Evolutionary conservation across 1,284 basidiomycete species (phyloP), one percentile per base, ranked within the genome.

Genomic region (Vanrija humicola): DNA sequence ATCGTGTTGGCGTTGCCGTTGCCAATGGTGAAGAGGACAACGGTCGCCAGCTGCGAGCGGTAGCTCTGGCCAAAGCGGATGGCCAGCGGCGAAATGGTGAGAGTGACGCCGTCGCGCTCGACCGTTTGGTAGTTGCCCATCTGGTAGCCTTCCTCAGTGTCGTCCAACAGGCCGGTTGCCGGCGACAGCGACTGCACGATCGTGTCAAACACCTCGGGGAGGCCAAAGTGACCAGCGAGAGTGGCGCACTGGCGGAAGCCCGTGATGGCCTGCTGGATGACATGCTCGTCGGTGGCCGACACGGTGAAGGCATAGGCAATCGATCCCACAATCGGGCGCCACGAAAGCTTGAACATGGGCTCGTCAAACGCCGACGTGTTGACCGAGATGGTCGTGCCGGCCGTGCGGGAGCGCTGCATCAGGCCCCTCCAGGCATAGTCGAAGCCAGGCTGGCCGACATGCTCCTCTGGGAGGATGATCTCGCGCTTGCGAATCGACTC

Each of bases 361-460:
- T 85, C 80, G 77, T 99, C 96, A 70, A 97, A 97, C 1, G 81
- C 72, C 26, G 83, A 70, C 0, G 90, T 85, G 68, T 90, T 88
- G 78, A 86, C 90, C 43, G 85, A 82, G 74, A 92, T 82, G 68
- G 91, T 83, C 38, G 83, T 80, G 46, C 89, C 90, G 54, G 89
- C 84, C 62, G 86, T 84, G 43, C 89, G 82, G 44, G 93, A 86
- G 38, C 93, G 84, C 46, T 86, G 78, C 48, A 98, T 82, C 26
- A 99, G 80, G 66, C 96, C 92, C 74, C 98, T 98, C 96, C 96
- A 99, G 6, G 95, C 91, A 71, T 96, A 98, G 67, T 98, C 96
- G 72, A 99, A 99, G 1, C 96, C 96, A 39, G 96, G 83, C 73
- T 94, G 91, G 1, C 96, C 96, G 5, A 86, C 89, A 69, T 98